Percentiles rank a stretch among this genome's conserved stretches.
Evolutionary conservation across 225 moss, liverwort and hornwort species (phyloP).

Genomic region (Polytrichum commune): DNA sequence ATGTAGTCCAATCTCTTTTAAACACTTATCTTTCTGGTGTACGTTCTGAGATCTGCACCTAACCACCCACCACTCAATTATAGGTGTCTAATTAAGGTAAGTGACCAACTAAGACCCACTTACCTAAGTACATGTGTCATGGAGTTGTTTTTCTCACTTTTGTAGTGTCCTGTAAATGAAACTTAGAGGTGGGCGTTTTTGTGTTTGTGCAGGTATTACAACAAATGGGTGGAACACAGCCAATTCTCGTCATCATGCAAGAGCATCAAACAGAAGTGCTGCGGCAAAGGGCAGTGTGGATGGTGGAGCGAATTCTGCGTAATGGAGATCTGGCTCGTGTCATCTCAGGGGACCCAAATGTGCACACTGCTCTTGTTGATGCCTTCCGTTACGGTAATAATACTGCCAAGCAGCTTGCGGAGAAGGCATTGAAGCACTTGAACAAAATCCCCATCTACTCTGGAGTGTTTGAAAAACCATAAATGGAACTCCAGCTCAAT

Average conservation of each 20-base stretch:
- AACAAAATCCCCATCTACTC: constrained; percentile 88
- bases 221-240: constrained; percentile 51
- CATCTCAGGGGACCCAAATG: constrained; percentile 61
- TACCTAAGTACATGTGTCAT: neutral
- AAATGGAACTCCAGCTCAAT: neutral
- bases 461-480: constrained; percentile 45
- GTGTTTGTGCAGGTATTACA: constrained; percentile 40
- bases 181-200: neutral
- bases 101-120: too few relatives aligned
- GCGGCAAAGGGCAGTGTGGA: constrained; percentile 79
- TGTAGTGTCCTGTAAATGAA: neutral
- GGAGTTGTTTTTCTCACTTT: neutral
- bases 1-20: too few relatives aligned
- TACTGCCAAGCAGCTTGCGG: constrained; percentile 68
- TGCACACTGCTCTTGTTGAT: constrained; percentile 83
- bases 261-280: constrained; percentile 75
- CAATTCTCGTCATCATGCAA: constrained; percentile 73
- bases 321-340: constrained; percentile 67
- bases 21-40: too few relatives aligned
- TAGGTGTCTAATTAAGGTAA: too few relatives aligned
- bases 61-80: too few relatives aligned
- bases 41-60: too few relatives aligned
- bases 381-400: constrained; percentile 78
- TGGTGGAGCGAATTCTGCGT: constrained; percentile 83
- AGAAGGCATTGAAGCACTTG: constrained; percentile 80